Base-by-base conservation (phyloP, 176 grass and related monocot species). In the Secale cereale region DNA sequence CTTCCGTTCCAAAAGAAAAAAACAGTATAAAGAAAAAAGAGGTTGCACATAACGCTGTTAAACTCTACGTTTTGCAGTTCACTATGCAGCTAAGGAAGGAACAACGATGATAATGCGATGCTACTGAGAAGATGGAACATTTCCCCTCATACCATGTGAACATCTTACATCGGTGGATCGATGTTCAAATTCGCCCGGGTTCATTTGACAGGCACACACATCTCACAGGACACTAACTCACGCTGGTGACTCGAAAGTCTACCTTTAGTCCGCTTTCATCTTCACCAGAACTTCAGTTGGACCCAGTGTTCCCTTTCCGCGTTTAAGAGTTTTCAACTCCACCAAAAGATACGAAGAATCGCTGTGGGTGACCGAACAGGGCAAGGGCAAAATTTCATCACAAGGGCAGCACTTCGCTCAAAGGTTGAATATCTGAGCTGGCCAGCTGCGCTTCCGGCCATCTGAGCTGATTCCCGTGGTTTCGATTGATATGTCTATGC, bases 401-500 rank as follows among this genome's bases (percentile, higher is more conserved):
- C 40, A 45, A 45, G 41, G 32, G 30, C 11, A 32, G 36, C 16
- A 28, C 16, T 11, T 45, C 4, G 17, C 35, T 94, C 86, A 98
- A 65, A 96, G 78, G 83, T 91, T 96, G 78, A 98, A 98, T 62
- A 94, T 95, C 86, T 98, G 93, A 86, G 81, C 82, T 82, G 89
- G 89, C 88, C 84, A 96, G 88, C 87, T 83, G 23, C 45, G 82
- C 74, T 92, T 92, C 69, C 22, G 52, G 40, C 91, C 88, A 82
- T 89, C 78, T 35, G 78, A 88, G 43, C 93, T 83, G 59, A 89
- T 76, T 23, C 81, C 90, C 12, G 78, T 85, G 19, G 86, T 85
- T 80, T 98, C 97, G 31, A 96, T 31, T 0, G 97, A 98, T 72
- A 94, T 70, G 35, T 89, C 93, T 83, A 98, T 96, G 81, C 93